Evolutionary conservation across 148 eudicot species (phyloP).

Genomic region (Chenopodium album): DNA sequence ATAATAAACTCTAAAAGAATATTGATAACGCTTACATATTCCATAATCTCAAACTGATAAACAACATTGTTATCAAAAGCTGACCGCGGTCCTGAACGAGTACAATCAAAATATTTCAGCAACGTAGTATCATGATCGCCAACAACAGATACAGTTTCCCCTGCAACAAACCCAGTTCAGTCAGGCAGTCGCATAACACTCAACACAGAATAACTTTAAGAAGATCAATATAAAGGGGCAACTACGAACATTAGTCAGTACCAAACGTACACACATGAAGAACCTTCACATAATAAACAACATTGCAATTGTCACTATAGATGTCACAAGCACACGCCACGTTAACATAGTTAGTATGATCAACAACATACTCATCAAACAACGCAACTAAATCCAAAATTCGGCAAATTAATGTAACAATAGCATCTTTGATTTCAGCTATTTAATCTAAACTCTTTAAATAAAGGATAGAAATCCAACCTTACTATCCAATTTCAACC

Average conservation of each 20-base stretch:
- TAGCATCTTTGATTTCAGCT: background rate
- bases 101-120: constrained; percentile 88
- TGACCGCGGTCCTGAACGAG: constrained; percentile 96
- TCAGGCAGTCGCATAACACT: background rate
- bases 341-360: background rate
- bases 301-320: background rate
- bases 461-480: background rate
- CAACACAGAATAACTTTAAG: background rate
- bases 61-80: constrained; percentile 93
- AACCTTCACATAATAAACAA: background rate
- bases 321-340: background rate
- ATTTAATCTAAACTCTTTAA: background rate
- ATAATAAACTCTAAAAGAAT: background rate
- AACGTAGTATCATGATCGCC: constrained; percentile 90
- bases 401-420: background rate
- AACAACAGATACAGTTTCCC: constrained; percentile 90
- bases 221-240: background rate
- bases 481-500: background rate
- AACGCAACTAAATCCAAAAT: background rate
- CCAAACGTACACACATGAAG: background rate
- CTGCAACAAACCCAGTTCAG: constrained; percentile 37
- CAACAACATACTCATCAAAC: background rate
- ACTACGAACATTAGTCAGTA: background rate
- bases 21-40: constrained; percentile 64
- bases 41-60: constrained; percentile 94